Conservation (phyloP, 768 basidiomycete genomes). For the Xanthoconium stramineum region DNA sequence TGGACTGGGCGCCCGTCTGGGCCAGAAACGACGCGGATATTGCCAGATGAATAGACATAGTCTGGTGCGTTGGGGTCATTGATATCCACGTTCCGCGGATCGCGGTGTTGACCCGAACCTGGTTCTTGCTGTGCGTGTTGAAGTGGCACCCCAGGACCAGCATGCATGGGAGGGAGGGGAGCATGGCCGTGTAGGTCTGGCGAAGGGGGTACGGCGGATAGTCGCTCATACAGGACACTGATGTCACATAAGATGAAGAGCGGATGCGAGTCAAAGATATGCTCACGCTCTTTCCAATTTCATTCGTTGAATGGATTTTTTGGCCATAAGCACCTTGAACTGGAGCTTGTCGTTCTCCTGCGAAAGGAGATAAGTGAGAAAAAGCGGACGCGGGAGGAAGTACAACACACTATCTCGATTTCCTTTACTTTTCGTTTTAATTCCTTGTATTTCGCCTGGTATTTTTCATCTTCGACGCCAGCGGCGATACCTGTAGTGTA, state of each 20-base stretch:
- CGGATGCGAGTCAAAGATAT: conserved; percentile 17
- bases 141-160: conserved; percentile 35
- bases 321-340: conserved; percentile 75
- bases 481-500: conserved; percentile 64
- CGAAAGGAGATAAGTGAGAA: conserved; percentile 6
- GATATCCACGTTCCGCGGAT: conserved; percentile 41
- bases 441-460: conserved; percentile 85
- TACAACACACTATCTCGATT: conserved; percentile 66
- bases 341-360: conserved; percentile 90
- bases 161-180: conserved; percentile 31
- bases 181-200: conserved; percentile 46
- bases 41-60: conserved; percentile 47
- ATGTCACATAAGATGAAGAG: conserved; percentile 27
- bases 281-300: conserved; percentile 87
- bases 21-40: conserved; percentile 43
- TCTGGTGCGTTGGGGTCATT: conserved; percentile 50
- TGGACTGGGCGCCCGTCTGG: conserved; percentile 50
- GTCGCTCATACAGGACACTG: conserved; percentile 76
- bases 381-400: background rate
- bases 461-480: conserved; percentile 82
- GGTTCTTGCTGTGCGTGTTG: conserved; percentile 28
- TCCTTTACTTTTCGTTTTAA: conserved; percentile 86
- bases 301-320: conserved; percentile 81
- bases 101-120: conserved; percentile 27
- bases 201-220: conserved; percentile 58